Evolutionary conservation across 805 yeast genomes (phyloP).

Genomic region (Clavispora carvajalis): DNA sequence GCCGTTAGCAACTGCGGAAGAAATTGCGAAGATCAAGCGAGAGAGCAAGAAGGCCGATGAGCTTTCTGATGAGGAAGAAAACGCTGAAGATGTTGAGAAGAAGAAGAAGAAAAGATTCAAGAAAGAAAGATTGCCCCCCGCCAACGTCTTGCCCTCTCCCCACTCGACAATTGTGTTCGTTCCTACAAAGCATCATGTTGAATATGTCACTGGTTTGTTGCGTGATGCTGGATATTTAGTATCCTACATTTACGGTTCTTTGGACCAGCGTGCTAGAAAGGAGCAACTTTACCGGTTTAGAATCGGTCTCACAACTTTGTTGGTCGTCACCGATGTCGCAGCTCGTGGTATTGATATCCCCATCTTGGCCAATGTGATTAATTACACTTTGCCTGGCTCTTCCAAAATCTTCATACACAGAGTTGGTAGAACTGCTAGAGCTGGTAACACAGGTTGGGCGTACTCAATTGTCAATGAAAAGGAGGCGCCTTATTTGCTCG

Average conservation of each 20-base stretch:
- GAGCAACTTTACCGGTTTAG: constrained; percentile 83
- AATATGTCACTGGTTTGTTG: constrained; percentile 69
- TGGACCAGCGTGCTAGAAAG: constrained; percentile 92
- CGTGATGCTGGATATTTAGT: constrained; percentile 78
- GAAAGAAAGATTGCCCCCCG: constrained; percentile 64
- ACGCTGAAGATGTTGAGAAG: constrained; percentile 21
- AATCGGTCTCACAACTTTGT: constrained; percentile 72
- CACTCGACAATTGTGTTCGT: constrained; percentile 89
- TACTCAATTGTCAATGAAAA: constrained; percentile 79
- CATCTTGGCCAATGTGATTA: constrained; percentile 88
- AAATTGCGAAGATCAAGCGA: constrained; percentile 47
- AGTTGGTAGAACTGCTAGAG: constrained; percentile 99
- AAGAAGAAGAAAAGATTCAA: constrained; percentile 36
- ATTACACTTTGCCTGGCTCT: constrained; percentile 84
- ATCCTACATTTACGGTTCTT: constrained; percentile 87
- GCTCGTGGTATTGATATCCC: constrained; percentile 99
- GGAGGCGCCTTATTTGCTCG: constrained; percentile 86
- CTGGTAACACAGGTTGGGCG: constrained; percentile 98
- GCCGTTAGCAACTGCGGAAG: constrained; percentile 73
- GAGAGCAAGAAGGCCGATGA: constrained; percentile 52
- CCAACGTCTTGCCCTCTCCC: constrained; percentile 78
- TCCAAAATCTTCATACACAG: constrained; percentile 94
- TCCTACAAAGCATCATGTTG: constrained; percentile 97
- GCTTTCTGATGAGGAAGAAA: constrained; percentile 28
- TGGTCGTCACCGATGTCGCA: constrained; percentile 97